Conservation (phyloP, 495 filamentous ascomycete species). For the Hypoxylon subgilvum region DNA sequence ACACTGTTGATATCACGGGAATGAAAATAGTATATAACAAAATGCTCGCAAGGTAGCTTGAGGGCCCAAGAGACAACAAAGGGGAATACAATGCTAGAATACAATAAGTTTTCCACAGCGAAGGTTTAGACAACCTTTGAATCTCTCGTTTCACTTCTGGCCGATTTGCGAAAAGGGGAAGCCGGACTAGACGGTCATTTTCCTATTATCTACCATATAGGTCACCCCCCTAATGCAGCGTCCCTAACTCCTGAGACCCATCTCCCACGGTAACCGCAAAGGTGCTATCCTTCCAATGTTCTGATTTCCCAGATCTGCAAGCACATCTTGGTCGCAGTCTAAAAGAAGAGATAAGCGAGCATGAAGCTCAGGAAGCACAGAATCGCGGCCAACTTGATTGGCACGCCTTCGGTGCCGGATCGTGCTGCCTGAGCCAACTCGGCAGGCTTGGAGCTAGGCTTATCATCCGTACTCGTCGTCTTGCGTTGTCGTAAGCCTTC, state of each 20-base stretch:
- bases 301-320: conserved; percentile 4
- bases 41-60: conserved; percentile 27
- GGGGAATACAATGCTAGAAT: conserved; percentile 39
- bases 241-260: neutral
- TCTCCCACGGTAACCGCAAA: too few relatives aligned
- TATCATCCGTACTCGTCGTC: conserved; percentile 52
- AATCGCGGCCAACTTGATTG: conserved; percentile 79
- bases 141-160: conserved; percentile 21
- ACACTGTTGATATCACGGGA: conserved; percentile 5
- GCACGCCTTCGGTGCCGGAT: conserved; percentile 73
- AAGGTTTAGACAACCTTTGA: conserved; percentile 16
- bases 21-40: conserved; percentile 33
- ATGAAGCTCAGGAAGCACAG: conserved; percentile 90
- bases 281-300: too few relatives aligned
- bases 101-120: conserved; percentile 27
- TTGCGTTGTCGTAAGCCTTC: conserved; percentile 76
- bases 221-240: neutral
- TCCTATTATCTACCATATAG: conserved; percentile 20
- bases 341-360: conserved; percentile 94
- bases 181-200: conserved; percentile 1
- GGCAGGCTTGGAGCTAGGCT: conserved; percentile 46
- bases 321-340: conserved; percentile 30
- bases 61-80: conserved; percentile 24
- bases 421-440: conserved; percentile 61
- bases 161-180: neutral